phyloP scores from a whole-genome alignment of 441 rosid species.

The Kokia cookei region DNA sequence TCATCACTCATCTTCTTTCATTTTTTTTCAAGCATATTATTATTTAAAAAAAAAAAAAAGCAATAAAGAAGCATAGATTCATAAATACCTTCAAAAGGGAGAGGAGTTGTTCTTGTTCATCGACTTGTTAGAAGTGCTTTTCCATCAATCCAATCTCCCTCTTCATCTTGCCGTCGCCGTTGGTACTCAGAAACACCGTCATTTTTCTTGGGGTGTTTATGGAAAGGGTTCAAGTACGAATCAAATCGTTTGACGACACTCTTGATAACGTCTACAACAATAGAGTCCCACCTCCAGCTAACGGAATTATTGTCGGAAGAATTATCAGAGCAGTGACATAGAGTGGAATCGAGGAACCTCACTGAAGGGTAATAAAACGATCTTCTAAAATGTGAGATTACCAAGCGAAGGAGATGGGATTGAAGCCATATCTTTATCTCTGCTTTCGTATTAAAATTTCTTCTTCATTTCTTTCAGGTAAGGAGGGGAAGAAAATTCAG shows the following conservation, averaged over 20 bases:
- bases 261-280: slow-evolving; percentile 44
- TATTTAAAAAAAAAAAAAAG: too few relatives aligned
- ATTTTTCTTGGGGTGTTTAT: neutral
- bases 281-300: slow-evolving; percentile 49
- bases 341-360: slow-evolving; percentile 26
- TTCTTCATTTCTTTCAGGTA: neutral
- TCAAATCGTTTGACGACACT: slow-evolving; percentile 52
- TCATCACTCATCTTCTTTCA: too few relatives aligned
- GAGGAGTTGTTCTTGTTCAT: slow-evolving; percentile 76
- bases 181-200: slow-evolving; percentile 1
- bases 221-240: slow-evolving; percentile 31
- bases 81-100: slow-evolving; percentile 60
- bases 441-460: too few relatives aligned
- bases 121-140: slow-evolving; percentile 69
- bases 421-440: slow-evolving; percentile 36
- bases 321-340: slow-evolving; percentile 43
- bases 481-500: neutral
- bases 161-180: slow-evolving; percentile 8
- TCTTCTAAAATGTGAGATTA: slow-evolving; percentile 38
- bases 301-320: slow-evolving; percentile 16
- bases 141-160: slow-evolving; percentile 90
- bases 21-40: too few relatives aligned
- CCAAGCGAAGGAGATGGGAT: slow-evolving; percentile 41
- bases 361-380: slow-evolving; percentile 33
- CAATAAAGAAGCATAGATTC: neutral